Conservation (phyloP, 306 rosid species). For the Psophocarpus tetragonolobus region DNA sequence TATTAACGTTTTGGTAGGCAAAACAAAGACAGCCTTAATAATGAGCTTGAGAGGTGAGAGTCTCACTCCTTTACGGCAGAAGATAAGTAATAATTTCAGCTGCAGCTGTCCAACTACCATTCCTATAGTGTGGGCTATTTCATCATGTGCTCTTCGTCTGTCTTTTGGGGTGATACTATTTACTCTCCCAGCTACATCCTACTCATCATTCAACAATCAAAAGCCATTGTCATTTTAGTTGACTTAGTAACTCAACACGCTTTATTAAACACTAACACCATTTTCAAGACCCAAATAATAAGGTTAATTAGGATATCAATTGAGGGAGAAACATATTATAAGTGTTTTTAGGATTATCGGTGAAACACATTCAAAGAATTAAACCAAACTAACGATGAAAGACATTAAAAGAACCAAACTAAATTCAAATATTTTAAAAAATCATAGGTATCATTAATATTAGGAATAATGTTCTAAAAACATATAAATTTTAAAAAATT, state of each 20-base stretch:
- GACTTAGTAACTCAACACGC: not conserved
- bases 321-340: no score
- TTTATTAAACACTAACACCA: not conserved
- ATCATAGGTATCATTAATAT: no score
- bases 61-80: not conserved
- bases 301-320: not conserved
- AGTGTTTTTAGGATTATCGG: no score
- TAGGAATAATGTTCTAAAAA: no score
- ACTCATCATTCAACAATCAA: not conserved
- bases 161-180: not conserved
- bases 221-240: not conserved
- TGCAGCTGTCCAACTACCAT: not conserved
- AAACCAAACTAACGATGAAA: no score
- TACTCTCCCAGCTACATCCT: not conserved
- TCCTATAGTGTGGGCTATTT: not conserved
- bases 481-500: no score
- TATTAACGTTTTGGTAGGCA: not conserved
- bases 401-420: no score
- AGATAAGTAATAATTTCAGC: not conserved
- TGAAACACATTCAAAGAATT: no score
- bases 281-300: not conserved
- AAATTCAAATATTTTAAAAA: no score
- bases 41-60: not conserved
- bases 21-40: not conserved
- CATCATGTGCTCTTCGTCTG: not conserved